Evolutionary conservation across 208 protist species (phyloP).

Genomic region (Wallacemonas collosoma): DNA sequence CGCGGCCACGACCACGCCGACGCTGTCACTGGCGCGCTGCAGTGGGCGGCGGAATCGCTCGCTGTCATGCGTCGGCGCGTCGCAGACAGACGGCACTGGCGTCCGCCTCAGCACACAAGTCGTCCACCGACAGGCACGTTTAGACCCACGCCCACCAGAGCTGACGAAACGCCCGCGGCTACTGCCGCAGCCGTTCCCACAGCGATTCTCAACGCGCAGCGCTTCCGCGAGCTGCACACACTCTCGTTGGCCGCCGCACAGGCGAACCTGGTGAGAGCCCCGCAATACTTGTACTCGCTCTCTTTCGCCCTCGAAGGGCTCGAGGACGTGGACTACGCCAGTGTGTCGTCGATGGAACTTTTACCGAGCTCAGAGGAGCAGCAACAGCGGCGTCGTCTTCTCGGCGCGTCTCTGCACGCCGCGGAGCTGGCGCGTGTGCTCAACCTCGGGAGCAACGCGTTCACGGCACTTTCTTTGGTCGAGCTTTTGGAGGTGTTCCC

Average conservation of each 20-base stretch:
- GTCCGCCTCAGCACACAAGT: slow-evolving; percentile 10
- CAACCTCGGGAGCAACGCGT: slow-evolving; percentile 72
- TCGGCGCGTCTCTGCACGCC: slow-evolving; percentile 4
- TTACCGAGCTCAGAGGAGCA: slow-evolving; percentile 3
- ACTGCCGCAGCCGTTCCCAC: not conserved
- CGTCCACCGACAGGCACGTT: slow-evolving; percentile 6
- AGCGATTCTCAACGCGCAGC: slow-evolving; percentile 28
- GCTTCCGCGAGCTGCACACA: slow-evolving; percentile 40
- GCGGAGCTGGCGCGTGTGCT: slow-evolving; percentile 40
- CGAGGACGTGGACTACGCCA: slow-evolving; percentile 40
- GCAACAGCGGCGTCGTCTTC: not conserved
- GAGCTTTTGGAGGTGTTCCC: slow-evolving; percentile 60
- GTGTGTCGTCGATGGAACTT: slow-evolving; percentile 16
- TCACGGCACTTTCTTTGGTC: slow-evolving; percentile 38
- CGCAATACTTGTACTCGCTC: slow-evolving; percentile 46
- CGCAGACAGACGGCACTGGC: not conserved
- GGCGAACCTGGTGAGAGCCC: slow-evolving; percentile 27
- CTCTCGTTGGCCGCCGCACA: slow-evolving; percentile 37
- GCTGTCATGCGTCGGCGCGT: slow-evolving; percentile 1
- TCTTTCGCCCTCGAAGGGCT: slow-evolving; percentile 71
- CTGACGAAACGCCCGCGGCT: not conserved
- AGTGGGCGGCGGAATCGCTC: not conserved
- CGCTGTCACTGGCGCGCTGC: not conserved
- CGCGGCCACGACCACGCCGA: not conserved
- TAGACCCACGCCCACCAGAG: not conserved